A percentile compares a stretch with the other conserved stretches of the same genome.
phyloP scores from a whole-genome alignment of 1,284 basidiomycete genomes.

The Trichosporon ovoides region DNA sequence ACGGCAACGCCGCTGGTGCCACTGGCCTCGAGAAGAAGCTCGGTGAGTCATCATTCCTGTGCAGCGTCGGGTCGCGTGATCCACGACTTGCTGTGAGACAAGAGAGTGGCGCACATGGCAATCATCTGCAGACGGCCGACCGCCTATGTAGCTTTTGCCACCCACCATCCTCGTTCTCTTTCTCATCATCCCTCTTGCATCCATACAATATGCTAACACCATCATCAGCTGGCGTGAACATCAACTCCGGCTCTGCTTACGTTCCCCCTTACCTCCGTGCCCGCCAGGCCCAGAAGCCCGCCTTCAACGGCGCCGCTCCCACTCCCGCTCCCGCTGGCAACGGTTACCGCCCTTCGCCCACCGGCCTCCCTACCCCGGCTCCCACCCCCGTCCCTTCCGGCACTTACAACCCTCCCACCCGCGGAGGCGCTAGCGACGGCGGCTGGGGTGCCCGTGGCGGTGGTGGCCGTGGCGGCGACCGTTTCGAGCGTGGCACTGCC shows the following conservation, averaged over 20 bases:
- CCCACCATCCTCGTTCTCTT: background rate
- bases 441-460: slow-evolving; percentile 55
- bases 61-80: slow-evolving; percentile 15
- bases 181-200: background rate
- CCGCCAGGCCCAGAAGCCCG: slow-evolving; percentile 38
- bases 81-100: background rate
- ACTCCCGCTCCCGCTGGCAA: slow-evolving; percentile 25
- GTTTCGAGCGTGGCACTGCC: slow-evolving; percentile 43
- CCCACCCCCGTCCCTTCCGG: slow-evolving; percentile 46
- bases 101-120: slow-evolving; percentile 3
- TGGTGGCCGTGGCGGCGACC: slow-evolving; percentile 51
- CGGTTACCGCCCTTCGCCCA: slow-evolving; percentile 37
- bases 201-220: slow-evolving; percentile 7
- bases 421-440: slow-evolving; percentile 43
- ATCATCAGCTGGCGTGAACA: slow-evolving; percentile 25
- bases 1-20: slow-evolving; percentile 55
- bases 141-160: slow-evolving; percentile 1
- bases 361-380: slow-evolving; percentile 43
- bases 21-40: slow-evolving; percentile 75
- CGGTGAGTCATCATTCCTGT: slow-evolving; percentile 54
- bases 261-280: slow-evolving; percentile 82
- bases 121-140: background rate
- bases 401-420: slow-evolving; percentile 56
- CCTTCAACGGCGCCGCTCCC: slow-evolving; percentile 23
- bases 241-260: slow-evolving; percentile 73